Evolutionary conservation across 2,329 filamentous ascomycete species (phyloP).

Genomic region (Venturia pyrina): DNA sequence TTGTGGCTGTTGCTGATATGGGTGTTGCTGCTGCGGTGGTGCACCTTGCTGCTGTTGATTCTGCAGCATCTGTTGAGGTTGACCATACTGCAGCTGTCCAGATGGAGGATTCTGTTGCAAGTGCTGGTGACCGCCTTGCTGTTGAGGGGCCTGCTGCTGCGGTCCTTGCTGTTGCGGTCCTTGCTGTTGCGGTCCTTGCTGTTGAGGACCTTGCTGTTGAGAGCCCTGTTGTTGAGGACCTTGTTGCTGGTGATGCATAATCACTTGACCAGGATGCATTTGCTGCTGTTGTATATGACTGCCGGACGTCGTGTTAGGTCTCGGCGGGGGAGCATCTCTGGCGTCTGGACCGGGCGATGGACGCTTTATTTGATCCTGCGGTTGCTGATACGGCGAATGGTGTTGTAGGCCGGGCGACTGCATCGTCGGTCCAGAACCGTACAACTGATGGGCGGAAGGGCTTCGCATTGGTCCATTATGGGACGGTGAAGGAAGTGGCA

Average conservation of each 20-base stretch:
- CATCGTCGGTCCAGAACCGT: not conserved
- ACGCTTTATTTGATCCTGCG: not conserved
- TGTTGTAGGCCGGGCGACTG: not conserved
- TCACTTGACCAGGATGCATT: not conserved
- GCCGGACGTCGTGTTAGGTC: not conserved
- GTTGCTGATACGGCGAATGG: not conserved
- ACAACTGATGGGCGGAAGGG: not conserved
- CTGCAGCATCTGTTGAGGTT: not conserved
- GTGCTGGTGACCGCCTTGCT: slow-evolving; percentile 4
- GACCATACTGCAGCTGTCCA: slow-evolving; percentile 5
- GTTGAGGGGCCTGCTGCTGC: not conserved
- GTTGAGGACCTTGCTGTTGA: slow-evolving; percentile 2
- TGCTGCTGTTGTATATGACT: not conserved
- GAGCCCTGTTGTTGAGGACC: not conserved
- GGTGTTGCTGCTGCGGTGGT: not conserved
- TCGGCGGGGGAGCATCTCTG: not conserved
- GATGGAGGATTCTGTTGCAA: not conserved
- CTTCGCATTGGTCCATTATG: not conserved
- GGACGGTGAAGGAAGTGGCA: not conserved
- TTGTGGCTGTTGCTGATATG: not conserved
- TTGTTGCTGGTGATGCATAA: slow-evolving; percentile 4
- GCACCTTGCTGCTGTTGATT: not conserved
- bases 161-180: not conserved
- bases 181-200: not conserved
- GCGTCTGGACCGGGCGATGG: not conserved